Conservation (phyloP, 345 rosid species). For the Syzygium grande region DNA sequence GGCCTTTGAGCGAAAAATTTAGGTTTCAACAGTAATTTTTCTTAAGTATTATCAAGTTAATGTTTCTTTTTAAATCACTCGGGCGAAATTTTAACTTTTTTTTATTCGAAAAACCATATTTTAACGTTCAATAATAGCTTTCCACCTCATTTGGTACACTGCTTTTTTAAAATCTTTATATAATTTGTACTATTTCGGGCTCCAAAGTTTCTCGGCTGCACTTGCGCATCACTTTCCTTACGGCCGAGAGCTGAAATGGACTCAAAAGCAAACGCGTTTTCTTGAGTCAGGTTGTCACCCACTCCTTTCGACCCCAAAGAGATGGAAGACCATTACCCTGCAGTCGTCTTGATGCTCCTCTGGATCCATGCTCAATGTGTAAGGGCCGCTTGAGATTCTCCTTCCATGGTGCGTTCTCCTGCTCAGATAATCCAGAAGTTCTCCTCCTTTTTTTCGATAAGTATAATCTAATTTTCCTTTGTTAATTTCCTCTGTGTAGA, state of each 20-base stretch:
- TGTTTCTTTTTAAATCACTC: too few species aligned
- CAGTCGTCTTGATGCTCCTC: fast-evolving
- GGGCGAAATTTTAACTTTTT: background rate
- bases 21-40: too few species aligned
- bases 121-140: background rate
- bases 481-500: fast-evolving
- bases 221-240: too few species aligned
- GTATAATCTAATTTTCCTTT: too few species aligned
- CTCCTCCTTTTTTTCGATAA: too few species aligned
- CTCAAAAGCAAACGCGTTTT: background rate
- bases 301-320: background rate
- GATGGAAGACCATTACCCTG: background rate
- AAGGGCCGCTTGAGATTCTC: background rate
- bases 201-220: background rate
- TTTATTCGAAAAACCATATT: too few species aligned
- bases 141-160: background rate
- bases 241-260: background rate
- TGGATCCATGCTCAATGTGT: background rate
- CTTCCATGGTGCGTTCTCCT: background rate
- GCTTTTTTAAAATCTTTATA: background rate
- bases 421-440: background rate
- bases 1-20: too few species aligned
- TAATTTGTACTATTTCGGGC: background rate
- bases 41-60: too few species aligned
- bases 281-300: fast-evolving